Evolutionary conservation across 371 early-diverging fungal species (phyloP).

Genomic region (Mucor piriformis): DNA sequence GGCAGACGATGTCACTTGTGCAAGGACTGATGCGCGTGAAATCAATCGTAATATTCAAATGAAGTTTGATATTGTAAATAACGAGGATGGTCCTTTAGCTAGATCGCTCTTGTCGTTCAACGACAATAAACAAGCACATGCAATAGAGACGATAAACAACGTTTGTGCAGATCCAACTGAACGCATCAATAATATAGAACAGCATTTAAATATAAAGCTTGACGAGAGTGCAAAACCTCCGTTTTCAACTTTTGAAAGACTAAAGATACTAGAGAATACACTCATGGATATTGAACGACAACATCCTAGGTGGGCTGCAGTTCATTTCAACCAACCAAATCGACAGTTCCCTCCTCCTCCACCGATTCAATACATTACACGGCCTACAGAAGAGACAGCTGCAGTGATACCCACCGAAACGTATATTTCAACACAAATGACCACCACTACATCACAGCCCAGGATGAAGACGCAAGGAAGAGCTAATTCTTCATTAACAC

Average conservation of each 20-base stretch:
- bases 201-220: conserved; percentile 68
- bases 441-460: conserved; percentile 11
- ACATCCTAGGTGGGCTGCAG: conserved; percentile 74
- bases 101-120: conserved; percentile 45
- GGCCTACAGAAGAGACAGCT: conserved; percentile 12
- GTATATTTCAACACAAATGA: conserved; percentile 28
- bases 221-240: conserved; percentile 38
- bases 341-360: conserved; percentile 48
- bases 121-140: conserved; percentile 7
- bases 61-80: conserved; percentile 78
- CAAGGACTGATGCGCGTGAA: conserved; percentile 73
- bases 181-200: conserved; percentile 62
- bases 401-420: background rate
- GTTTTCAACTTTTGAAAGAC: conserved; percentile 53
- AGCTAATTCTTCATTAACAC: conserved; percentile 48
- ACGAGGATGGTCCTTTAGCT: conserved; percentile 75
- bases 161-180: conserved; percentile 41
- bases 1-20: conserved; percentile 54
- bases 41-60: conserved; percentile 83
- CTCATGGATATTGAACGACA: conserved; percentile 71
- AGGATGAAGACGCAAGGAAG: conserved; percentile 38
- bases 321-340: conserved; percentile 72
- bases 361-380: conserved; percentile 37
- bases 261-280: conserved; percentile 69
- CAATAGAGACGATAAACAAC: background rate